These are phyloP conservation scores for Termitomyces sp. DNA, from an alignment of 768 basidiomycete species.

Conservation along the genomic window DNA sequence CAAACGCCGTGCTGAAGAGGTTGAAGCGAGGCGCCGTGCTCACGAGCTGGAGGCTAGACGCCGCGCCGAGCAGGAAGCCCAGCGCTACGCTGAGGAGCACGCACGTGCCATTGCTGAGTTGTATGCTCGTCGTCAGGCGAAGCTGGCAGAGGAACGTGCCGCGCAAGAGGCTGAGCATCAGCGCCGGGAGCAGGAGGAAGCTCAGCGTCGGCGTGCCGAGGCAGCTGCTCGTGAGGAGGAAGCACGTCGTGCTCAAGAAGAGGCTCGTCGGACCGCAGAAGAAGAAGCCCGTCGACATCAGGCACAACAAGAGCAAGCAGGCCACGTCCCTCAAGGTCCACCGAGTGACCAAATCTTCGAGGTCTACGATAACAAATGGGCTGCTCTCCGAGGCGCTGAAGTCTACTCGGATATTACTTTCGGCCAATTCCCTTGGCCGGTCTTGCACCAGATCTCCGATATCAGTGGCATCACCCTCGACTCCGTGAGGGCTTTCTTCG, in stretches of 20 bases:
- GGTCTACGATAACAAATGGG: constrained; percentile 13
- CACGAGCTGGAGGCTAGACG: not conserved
- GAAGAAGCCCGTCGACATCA: constrained; percentile 1
- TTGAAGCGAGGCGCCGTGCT: not conserved
- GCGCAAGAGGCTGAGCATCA: not conserved
- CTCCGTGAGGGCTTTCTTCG: constrained; percentile 31
- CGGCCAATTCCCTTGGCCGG: constrained; percentile 7
- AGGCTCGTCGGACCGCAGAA: not conserved
- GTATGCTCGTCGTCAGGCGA: not conserved
- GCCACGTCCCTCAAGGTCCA: not conserved
- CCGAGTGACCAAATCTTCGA: constrained; percentile 1
- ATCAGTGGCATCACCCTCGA: constrained; percentile 28
- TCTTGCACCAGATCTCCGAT: constrained; percentile 1
- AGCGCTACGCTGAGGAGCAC: not conserved
- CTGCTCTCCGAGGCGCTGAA: not conserved
- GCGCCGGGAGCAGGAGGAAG: constrained; percentile 2
- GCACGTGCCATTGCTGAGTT: not conserved
- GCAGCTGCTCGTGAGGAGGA: not conserved
- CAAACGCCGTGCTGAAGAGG: not conserved
- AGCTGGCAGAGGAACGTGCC: not conserved
- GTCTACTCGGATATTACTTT: not conserved
- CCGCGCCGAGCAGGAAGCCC: not conserved
- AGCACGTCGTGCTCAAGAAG: not conserved
- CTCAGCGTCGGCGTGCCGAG: constrained; percentile 1
- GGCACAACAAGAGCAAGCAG: constrained; percentile 1